Conservation (phyloP, 2,329 filamentous ascomycete species). For the Cercospora beticola region DNA sequence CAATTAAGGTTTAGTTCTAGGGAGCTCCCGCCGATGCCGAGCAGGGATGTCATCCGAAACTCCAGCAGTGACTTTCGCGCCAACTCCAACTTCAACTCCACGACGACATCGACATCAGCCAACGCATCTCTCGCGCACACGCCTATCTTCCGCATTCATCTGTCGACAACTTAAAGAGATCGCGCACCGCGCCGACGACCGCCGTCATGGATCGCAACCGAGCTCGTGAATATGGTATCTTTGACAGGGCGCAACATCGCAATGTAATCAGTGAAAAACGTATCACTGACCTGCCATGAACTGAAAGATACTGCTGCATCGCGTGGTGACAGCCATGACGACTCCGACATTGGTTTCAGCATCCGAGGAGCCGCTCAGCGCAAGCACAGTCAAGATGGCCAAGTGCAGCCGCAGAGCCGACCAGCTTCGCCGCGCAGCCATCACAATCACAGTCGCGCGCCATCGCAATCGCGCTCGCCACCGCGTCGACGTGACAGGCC, state of each 20-base stretch:
- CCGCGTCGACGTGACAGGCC: slow-evolving; percentile 10
- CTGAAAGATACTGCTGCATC: slow-evolving; percentile 16
- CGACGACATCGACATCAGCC: not conserved
- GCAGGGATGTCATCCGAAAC: not conserved
- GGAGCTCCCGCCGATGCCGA: not conserved
- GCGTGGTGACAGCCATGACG: slow-evolving; percentile 7
- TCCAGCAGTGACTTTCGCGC: not conserved
- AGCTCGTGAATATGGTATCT: slow-evolving; percentile 23
- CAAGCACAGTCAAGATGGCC: slow-evolving; percentile 5
- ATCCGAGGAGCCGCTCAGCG: slow-evolving; percentile 18
- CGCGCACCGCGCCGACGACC: slow-evolving; percentile 43
- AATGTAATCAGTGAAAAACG: slow-evolving; percentile 18
- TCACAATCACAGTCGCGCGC: not conserved
- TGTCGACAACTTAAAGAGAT: not conserved
- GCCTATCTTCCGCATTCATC: not conserved
- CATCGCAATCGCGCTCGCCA: slow-evolving; percentile 9
- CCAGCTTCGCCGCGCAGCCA: slow-evolving; percentile 7
- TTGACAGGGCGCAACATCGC: slow-evolving; percentile 17
- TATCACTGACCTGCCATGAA: slow-evolving; percentile 19
- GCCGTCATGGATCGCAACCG: slow-evolving; percentile 21
- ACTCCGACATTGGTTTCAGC: slow-evolving; percentile 15
- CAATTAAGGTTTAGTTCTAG: not conserved
- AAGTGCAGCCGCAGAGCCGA: not conserved
- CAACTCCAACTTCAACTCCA: not conserved
- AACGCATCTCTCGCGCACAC: not conserved